These are phyloP conservation scores for Sarocladium oryzae DNA, from an alignment of 2,329 filamentous ascomycete species.

Conservation along the genomic window DNA sequence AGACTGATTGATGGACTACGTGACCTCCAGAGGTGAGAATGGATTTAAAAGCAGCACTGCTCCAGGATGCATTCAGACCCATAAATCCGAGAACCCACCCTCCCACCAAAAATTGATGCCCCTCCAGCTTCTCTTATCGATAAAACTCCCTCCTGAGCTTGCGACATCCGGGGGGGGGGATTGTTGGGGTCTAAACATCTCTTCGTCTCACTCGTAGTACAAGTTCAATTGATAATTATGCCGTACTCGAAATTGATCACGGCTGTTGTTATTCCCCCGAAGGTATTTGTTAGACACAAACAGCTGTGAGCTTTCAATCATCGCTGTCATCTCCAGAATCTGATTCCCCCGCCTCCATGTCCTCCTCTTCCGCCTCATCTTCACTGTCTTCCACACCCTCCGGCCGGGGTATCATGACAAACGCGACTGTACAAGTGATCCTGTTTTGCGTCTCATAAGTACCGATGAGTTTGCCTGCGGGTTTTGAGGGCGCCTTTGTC, in stretches of 20 bases:
- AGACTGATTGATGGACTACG: too few relatives aligned
- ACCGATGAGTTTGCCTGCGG: constrained; percentile 61
- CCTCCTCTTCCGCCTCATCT: constrained; percentile 39
- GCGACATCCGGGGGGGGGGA: too few relatives aligned
- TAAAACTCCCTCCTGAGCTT: background rate
- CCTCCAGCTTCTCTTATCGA: constrained; percentile 2
- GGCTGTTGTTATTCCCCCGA: too few relatives aligned
- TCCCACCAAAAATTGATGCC: constrained; percentile 5
- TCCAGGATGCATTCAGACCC: too few relatives aligned
- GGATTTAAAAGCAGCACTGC: too few relatives aligned
- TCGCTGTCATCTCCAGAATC: constrained; percentile 18
- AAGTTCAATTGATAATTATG: constrained; percentile 22
- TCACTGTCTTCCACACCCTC: constrained; percentile 56
- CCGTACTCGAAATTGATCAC: too few relatives aligned
- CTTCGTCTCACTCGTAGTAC: background rate
- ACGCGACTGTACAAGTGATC: constrained; percentile 82
- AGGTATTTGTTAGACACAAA: too few relatives aligned
- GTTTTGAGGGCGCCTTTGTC: constrained; percentile 19
- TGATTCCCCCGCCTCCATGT: constrained; percentile 27
- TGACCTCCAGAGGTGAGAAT: too few relatives aligned
- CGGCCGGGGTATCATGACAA: constrained; percentile 70
- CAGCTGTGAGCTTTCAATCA: too few relatives aligned
- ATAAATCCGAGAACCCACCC: too few relatives aligned
- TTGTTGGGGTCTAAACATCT: too few relatives aligned
- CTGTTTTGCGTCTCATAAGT: constrained; percentile 80